Percentiles rank a stretch among this genome's conserved stretches.
Conservation (phyloP, 164 flowering plant species). For the Kingdonia uniflora region DNA sequence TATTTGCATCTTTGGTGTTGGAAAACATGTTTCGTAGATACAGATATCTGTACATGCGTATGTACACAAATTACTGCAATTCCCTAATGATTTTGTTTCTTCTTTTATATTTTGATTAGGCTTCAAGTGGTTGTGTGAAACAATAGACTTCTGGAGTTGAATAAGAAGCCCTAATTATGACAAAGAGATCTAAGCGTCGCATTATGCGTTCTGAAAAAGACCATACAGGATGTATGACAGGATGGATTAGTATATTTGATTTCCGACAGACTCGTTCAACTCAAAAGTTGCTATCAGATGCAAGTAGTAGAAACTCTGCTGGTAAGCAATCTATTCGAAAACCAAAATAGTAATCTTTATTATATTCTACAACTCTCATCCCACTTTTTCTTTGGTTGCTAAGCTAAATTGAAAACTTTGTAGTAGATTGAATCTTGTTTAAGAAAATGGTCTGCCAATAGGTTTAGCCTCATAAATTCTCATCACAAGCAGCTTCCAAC, state of each 20-base stretch:
- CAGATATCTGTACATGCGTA: too few species aligned
- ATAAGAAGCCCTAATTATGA: slow-evolving; percentile 30
- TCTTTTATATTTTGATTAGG: neutral
- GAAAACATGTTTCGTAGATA: too few species aligned
- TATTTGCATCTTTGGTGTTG: too few species aligned
- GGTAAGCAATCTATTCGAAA: slow-evolving; percentile 30
- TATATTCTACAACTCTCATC: too few species aligned
- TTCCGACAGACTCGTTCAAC: slow-evolving; percentile 54
- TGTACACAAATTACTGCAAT: too few species aligned
- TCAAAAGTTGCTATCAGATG: slow-evolving; percentile 48
- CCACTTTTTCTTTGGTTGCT: too few species aligned
- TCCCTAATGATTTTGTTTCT: slow-evolving; percentile 1
- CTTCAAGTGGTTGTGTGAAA: neutral
- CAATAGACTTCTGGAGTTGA: neutral
- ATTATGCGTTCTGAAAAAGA: slow-evolving; percentile 29
- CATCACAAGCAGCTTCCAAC: too few species aligned
- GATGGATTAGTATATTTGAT: slow-evolving; percentile 64
- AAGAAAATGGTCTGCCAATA: too few species aligned
- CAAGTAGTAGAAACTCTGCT: slow-evolving; percentile 19
- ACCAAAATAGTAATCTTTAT: too few species aligned
- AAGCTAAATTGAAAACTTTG: too few species aligned
- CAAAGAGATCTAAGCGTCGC: slow-evolving; percentile 41
- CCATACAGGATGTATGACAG: slow-evolving; percentile 68
- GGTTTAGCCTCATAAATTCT: too few species aligned
- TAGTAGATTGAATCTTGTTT: too few species aligned